Evolutionary conservation across 2,329 filamentous ascomycete species (phyloP), one percentile per base, ranked within the genome.

Genomic region (Trichoderma guizhouense): DNA sequence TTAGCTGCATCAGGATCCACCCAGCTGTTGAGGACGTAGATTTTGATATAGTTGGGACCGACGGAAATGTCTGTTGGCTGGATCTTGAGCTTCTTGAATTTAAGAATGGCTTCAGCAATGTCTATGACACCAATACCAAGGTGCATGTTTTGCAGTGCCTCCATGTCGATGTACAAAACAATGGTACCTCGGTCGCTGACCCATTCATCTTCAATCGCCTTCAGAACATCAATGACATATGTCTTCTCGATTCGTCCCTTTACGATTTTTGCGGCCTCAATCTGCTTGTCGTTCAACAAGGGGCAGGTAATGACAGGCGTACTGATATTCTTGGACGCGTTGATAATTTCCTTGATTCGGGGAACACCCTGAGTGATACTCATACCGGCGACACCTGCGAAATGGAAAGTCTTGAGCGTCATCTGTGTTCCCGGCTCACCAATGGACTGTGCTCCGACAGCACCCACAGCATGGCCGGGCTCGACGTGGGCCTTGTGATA

Each of bases 321-420:
- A 81, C 93, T 97, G 82, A 99, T 99, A 64, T 86, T 86, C 80
- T 94, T 97, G 9, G 94, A 97, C 7, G 96, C 96, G 83, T 99
- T 99, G 90, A 99, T 99, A 76, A 99, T 99, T 86, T 99, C 96
- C 84, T 99, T 99, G 85, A 99, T 99, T 91, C 96, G 95, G 1
- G 96, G 96, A 7, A 99, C 96, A 93, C 96, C 96, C 79, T 98
- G 94, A 0, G 96, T 99, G 79, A 99, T 97, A 87, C 94, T 97
- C 96, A 99, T 98, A 81, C 95, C 95, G 57, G 96, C 96, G 74
- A 99, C 96, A 92, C 96, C 96, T 79, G 96, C 96, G 85, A 99
- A 99, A 92, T 98, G 96, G 90, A 98, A 98, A 79, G 96, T 98
- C 84, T 98, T 98, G 74, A 99, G 84, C 1, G 96, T 99, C 96